phyloP scores from a whole-genome alignment of 75 land plant genomes.

The Chamaecyparis obtusa region DNA sequence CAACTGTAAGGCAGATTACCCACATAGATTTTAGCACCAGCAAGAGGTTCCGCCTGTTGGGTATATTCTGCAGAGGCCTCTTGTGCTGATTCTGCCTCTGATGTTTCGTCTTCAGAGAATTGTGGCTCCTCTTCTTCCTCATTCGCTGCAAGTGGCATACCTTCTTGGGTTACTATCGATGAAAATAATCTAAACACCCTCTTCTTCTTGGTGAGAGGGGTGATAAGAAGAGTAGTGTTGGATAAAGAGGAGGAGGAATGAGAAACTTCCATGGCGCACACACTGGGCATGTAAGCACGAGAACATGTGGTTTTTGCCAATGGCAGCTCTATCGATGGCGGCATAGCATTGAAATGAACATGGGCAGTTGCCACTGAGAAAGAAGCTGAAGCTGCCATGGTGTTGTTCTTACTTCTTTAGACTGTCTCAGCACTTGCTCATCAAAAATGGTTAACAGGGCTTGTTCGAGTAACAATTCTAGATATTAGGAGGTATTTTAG shows the following conservation, averaged over 20 bases:
- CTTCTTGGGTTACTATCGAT: neutral
- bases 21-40: constrained; percentile 68
- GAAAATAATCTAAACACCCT: neutral
- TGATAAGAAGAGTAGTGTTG: neutral
- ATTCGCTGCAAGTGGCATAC: neutral
- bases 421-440: neutral
- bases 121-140: constrained; percentile 13
- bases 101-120: no score
- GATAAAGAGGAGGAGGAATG: neutral
- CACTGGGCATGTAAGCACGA: neutral
- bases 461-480: neutral
- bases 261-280: neutral
- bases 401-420: neutral
- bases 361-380: constrained; percentile 3
- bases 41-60: constrained; percentile 12
- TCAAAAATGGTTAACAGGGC: neutral
- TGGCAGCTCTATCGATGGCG: neutral
- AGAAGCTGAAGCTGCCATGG: neutral
- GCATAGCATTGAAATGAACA: neutral
- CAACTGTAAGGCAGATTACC: constrained; percentile 84
- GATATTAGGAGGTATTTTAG: neutral
- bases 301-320: neutral
- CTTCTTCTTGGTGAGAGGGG: neutral
- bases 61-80: constrained; percentile 5
- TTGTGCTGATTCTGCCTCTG: neutral